Conservation (phyloP, 352 stramenopile genomes). For the Plasmopara viticola region DNA sequence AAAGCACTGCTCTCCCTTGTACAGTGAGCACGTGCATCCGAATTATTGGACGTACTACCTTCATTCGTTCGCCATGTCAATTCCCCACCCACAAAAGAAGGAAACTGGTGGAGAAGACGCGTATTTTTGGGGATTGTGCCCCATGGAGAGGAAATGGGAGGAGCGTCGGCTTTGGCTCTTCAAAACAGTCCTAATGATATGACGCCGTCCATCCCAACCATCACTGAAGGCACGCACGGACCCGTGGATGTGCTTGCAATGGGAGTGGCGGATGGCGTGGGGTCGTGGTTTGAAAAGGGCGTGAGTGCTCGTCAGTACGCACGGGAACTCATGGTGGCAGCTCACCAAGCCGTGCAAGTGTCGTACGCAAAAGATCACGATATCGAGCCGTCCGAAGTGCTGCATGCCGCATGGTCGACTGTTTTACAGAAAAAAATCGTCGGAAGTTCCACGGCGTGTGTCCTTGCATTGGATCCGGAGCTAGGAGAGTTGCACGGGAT, state of each 20-base stretch:
- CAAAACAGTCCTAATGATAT: slow-evolving; percentile 21
- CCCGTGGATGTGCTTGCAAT: slow-evolving; percentile 84
- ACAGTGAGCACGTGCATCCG: slow-evolving; percentile 21
- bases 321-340: slow-evolving; percentile 71
- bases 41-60: slow-evolving; percentile 61
- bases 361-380: slow-evolving; percentile 53
- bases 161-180: slow-evolving; percentile 8
- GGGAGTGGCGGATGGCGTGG: slow-evolving; percentile 93
- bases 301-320: slow-evolving; percentile 75
- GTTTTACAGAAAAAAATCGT: slow-evolving; percentile 90
- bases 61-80: slow-evolving; percentile 68
- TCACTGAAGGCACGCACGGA: slow-evolving; percentile 37
- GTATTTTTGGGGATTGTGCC: slow-evolving; percentile 86
- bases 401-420: slow-evolving; percentile 65
- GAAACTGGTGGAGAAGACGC: slow-evolving; percentile 88
- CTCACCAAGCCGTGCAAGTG: slow-evolving; percentile 54
- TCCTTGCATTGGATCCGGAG: slow-evolving; percentile 88
- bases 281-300: slow-evolving; percentile 93
- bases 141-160: slow-evolving; percentile 17
- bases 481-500: slow-evolving; percentile 90
- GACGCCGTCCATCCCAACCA: slow-evolving; percentile 12
- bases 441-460: slow-evolving; percentile 89
- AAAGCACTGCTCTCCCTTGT: not conserved
- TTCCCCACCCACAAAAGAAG: slow-evolving; percentile 70
- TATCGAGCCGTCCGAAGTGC: slow-evolving; percentile 54